Base-by-base conservation (phyloP, 2,329 filamentous ascomycete species). In the Phyllachora maydis region DNA sequence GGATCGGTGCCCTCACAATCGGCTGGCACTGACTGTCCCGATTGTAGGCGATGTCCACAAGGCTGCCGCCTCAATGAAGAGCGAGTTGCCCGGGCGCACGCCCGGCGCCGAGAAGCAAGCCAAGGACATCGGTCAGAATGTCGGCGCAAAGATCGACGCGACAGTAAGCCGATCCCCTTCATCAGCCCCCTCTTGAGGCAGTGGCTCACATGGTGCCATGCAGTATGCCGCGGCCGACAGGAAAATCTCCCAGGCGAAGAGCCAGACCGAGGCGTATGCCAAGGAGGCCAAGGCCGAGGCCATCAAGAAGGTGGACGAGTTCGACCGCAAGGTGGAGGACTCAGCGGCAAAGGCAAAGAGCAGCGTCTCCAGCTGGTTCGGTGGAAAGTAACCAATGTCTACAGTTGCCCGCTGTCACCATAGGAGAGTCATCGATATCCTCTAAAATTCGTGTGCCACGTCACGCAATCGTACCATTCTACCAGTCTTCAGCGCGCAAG, bases 301-400 rank as follows among this genome's bases (percentile, higher is more conserved):
- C 16, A 48, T 73, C 37, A 66, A 71, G 43, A 76, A 81, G 40
- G 67, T 88, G 24, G 74, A 93, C 49, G 66, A 74, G 46, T 72
- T 83, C 38, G 83, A 92, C 52, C 65, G 68, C 39, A 82, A 69
- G 34, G 73, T 92, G 24, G 76, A 83, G 55, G 57, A 77, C 34
- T 69, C 70, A 34, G 68, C 81, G 4, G 50, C 69, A 24, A 75
- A 92, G 56, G 76, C 81, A 21, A 92, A 92, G 68, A 66, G 69
- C 38, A 74, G 75, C 32, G 49, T 91, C 38, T 77, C 74, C 19
- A 65, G 75, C 45, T 93, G 82, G 83, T 91, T 93, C 40, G 73
- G 81, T 27, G 62, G 64, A 31, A 65, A 63, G 42, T 52, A 43
- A 35, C 11, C 3, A 11, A 7, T 6, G 26, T n/a, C n/a, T 17